phyloP scores from a whole-genome alignment of 176 grass and related monocot genomes.

The Oryza meyeriana region DNA sequence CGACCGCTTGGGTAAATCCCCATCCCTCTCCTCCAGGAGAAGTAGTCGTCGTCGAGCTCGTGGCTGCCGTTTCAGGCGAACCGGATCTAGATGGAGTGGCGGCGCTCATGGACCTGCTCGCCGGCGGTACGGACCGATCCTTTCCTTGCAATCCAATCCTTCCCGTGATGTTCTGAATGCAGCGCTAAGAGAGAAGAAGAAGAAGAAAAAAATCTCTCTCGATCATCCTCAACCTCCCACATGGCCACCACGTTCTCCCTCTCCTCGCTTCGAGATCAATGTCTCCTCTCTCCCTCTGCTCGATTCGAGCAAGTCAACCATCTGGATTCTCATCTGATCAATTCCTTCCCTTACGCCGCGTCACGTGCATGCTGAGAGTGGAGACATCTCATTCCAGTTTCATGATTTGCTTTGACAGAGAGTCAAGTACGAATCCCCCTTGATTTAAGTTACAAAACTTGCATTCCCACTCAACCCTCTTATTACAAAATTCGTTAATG shows the following conservation, averaged over 20 bases:
- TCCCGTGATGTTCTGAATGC: not conserved
- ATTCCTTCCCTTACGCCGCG: not conserved
- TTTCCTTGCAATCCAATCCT: not conserved
- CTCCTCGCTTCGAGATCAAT: constrained; percentile 23
- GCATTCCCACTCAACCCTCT: not conserved
- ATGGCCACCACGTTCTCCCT: constrained; percentile 4
- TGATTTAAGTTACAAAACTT: constrained; percentile 14
- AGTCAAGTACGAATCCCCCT: not conserved
- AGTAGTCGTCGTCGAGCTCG: no score
- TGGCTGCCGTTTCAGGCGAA: no score
- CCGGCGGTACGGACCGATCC: no score
- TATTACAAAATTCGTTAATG: constrained; percentile 27
- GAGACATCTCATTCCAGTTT: not conserved
- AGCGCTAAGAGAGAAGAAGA: no score
- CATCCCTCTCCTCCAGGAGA: no score
- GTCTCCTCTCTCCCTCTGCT: not conserved
- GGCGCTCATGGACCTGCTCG: no score
- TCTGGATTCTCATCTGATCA: not conserved
- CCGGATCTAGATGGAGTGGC: no score
- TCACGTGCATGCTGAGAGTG: not conserved
- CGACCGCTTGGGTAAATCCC: no score
- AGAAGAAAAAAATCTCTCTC: not conserved
- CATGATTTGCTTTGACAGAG: not conserved
- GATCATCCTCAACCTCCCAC: not conserved
- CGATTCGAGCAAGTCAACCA: constrained; percentile 18